Percentiles rank a stretch among this genome's conserved stretches.
These are phyloP conservation scores for Hypoxylon sp. DNA, from an alignment of 2,329 filamentous ascomycete genomes.

Conservation along the genomic window DNA sequence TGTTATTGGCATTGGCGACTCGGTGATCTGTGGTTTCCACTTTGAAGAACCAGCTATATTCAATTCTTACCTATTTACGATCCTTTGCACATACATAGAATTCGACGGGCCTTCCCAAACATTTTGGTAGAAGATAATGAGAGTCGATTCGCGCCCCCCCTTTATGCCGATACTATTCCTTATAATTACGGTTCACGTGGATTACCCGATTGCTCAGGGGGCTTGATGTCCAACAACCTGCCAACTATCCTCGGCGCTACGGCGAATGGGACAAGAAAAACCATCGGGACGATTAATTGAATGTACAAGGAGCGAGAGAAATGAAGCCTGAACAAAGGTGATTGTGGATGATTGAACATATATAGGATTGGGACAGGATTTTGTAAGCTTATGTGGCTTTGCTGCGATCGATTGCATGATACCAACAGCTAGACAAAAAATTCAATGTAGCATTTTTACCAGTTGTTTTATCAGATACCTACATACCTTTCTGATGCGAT, in stretches of 20 bases:
- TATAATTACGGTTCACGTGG: slow-evolving; percentile 44
- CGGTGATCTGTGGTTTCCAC: slow-evolving; percentile 32
- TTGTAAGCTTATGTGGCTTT: slow-evolving; percentile 27
- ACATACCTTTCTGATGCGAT: no score
- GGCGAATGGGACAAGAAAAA: slow-evolving; percentile 26
- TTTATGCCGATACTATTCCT: slow-evolving; percentile 36
- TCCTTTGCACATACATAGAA: slow-evolving; percentile 36
- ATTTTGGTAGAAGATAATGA: neutral
- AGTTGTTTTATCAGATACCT: no score
- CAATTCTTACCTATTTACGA: slow-evolving; percentile 39
- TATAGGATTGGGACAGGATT: slow-evolving; percentile 31
- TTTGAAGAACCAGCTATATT: slow-evolving; percentile 37
- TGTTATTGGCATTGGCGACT: slow-evolving; percentile 28
- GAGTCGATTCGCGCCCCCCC: slow-evolving; percentile 14
- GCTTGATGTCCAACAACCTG: slow-evolving; percentile 30
- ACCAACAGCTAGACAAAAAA: slow-evolving; percentile 35
- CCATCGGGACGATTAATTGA: slow-evolving; percentile 31
- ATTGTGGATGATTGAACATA: slow-evolving; percentile 34
- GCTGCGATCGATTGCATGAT: slow-evolving; percentile 29
- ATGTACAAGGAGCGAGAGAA: slow-evolving; percentile 28
- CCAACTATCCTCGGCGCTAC: slow-evolving; percentile 24
- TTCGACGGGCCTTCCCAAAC: slow-evolving; percentile 21
- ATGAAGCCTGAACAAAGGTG: slow-evolving; percentile 19
- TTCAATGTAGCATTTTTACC: slow-evolving; percentile 26
- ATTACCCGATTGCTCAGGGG: slow-evolving; percentile 24